Percentiles rank a stretch among this genome's conserved stretches.
phyloP scores from a whole-genome alignment of 768 basidiomycete genomes.

The Russula ochroleuca region DNA sequence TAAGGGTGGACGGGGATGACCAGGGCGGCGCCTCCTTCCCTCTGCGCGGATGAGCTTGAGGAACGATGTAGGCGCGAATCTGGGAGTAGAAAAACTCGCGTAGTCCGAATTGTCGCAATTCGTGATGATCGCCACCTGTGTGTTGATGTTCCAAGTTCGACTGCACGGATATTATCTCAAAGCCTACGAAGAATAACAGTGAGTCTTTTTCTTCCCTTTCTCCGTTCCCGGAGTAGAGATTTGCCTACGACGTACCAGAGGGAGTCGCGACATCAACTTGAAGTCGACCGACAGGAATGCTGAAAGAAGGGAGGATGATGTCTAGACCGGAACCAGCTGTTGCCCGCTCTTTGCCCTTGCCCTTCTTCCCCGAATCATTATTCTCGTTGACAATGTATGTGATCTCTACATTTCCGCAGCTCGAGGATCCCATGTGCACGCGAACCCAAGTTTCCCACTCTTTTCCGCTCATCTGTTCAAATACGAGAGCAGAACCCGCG shows the following conservation, averaged over 20 bases:
- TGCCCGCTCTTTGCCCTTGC: constrained; percentile 38
- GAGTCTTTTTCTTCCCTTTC: neutral
- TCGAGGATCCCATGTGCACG: constrained; percentile 49
- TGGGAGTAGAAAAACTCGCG: constrained; percentile 56
- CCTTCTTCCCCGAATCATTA: constrained; percentile 25
- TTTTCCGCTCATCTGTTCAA: constrained; percentile 52
- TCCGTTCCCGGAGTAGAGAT: neutral
- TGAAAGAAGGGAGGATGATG: constrained; percentile 66
- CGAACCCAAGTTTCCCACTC: constrained; percentile 66
- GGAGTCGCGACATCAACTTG: constrained; percentile 55
- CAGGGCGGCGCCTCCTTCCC: neutral
- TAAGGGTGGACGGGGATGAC: neutral
- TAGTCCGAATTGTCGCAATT: constrained; percentile 53
- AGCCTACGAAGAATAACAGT: constrained; percentile 33
- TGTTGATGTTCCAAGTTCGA: constrained; percentile 59
- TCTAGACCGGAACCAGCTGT: constrained; percentile 35
- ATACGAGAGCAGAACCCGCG: constrained; percentile 37
- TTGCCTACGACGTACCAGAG: constrained; percentile 43
- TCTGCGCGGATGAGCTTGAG: constrained; percentile 2
- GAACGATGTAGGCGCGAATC: constrained; percentile 34
- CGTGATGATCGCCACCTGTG: constrained; percentile 38
- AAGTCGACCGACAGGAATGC: constrained; percentile 61
- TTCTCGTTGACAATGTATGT: constrained; percentile 57
- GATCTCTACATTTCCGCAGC: constrained; percentile 51
- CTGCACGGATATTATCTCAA: constrained; percentile 42